phyloP scores from a whole-genome alignment of 306 rosid genomes.

The Cucumis sativus region DNA sequence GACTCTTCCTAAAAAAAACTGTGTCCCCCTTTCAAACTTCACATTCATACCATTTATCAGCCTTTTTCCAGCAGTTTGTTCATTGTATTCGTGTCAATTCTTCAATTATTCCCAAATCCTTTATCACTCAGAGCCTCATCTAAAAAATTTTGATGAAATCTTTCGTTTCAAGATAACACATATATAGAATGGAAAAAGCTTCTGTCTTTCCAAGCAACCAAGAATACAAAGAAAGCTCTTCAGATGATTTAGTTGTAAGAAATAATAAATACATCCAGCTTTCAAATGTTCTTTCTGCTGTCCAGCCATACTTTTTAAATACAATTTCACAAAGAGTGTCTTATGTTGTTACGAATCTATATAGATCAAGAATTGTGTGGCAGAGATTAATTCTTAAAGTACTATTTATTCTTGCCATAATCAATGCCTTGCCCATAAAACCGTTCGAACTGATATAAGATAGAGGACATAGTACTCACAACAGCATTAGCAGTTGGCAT shows the following conservation, averaged over 20 bases:
- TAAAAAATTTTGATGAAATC: neutral
- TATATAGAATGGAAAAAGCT: neutral
- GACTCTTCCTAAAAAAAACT: neutral
- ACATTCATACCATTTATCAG: neutral
- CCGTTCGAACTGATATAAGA: neutral
- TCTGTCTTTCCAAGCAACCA: neutral
- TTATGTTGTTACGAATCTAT: neutral
- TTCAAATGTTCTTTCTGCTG: neutral
- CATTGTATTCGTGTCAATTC: neutral
- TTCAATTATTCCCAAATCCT: neutral
- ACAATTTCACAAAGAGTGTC: neutral
- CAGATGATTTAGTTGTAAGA: neutral
- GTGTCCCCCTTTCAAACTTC: neutral
- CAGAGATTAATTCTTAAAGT: neutral
- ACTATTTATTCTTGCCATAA: neutral
- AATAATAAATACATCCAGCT: neutral
- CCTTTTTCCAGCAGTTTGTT: neutral
- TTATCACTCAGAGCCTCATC: neutral
- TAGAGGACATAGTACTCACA: slow-evolving; percentile 5
- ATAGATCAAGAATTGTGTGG: neutral
- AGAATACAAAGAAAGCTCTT: neutral
- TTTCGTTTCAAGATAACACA: neutral
- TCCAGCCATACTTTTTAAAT: neutral
- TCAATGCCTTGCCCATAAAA: neutral
- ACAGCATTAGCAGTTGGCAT: slow-evolving; percentile 22